Percentiles rank a stretch among this genome's conserved stretches.
Conservation (phyloP, 2,329 filamentous ascomycete species). For the Furcasterigmium sp. region DNA sequence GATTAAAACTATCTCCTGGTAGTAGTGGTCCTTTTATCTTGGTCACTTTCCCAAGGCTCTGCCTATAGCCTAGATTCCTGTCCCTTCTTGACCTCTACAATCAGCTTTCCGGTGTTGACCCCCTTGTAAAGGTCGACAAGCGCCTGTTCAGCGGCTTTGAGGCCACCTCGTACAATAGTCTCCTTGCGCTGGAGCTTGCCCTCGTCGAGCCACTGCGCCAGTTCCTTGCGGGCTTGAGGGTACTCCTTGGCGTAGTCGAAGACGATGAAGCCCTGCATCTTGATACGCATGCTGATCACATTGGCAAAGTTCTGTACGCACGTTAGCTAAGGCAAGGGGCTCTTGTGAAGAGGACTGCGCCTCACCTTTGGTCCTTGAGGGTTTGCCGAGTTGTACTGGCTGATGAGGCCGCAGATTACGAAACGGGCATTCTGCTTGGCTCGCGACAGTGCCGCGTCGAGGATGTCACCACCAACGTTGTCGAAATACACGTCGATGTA, state of each 20-base stretch:
- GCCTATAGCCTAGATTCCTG: not conserved
- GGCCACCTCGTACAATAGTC: conserved; percentile 62
- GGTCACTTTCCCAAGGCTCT: too few relatives aligned
- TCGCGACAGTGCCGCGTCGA: conserved; percentile 59
- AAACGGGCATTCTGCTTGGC: conserved; percentile 60
- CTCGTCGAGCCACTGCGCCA: conserved; percentile 61
- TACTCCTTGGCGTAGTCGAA: conserved; percentile 60
- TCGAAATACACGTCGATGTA: conserved; percentile 69
- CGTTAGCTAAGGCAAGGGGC: not conserved
- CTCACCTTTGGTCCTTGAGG: conserved; percentile 48
- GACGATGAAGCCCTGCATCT: conserved; percentile 68
- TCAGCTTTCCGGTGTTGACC: conserved; percentile 62
- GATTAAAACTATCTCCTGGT: too few relatives aligned
- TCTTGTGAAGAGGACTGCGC: not conserved
- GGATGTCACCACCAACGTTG: conserved; percentile 68
- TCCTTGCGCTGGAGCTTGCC: conserved; percentile 69
- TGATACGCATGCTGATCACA: conserved; percentile 48
- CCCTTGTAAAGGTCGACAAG: conserved; percentile 62
- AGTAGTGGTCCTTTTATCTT: too few relatives aligned
- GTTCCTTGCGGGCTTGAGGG: conserved; percentile 49
- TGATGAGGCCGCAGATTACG: conserved; percentile 67
- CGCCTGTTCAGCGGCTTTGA: conserved; percentile 56
- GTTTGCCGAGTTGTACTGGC: conserved; percentile 57
- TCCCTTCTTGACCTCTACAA: conserved; percentile 44
- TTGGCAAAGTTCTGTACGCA: conserved; percentile 37